Evolutionary conservation across 441 rosid genomes (phyloP), one percentile per base, ranked within the genome.

Genomic region (Jatropha podagrica): DNA sequence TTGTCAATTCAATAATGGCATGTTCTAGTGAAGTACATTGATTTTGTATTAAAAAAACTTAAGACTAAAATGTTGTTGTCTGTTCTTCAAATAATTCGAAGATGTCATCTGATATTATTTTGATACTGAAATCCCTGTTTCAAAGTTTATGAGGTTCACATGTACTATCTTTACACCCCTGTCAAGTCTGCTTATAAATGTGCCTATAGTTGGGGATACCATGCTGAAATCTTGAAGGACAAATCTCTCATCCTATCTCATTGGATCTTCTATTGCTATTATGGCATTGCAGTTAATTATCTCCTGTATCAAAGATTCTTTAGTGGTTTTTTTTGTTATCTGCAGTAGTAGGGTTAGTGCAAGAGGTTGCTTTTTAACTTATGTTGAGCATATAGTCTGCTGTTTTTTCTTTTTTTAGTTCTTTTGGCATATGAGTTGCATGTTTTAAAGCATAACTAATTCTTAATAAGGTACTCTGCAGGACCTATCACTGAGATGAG

Each of bases 1-100:
- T 60, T 40, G 68, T 61, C 71, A 65, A 40, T 52, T 66, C 54
- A 66, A 65, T 42, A 46, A 18, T 66, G 60, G 37, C 71, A 32
- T 63, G 74, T 41, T 48, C 15, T 8, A 27, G 54, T 38, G 27
- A 49, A 3, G 41, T 62, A 65, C 67, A 3, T 72, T 23, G 26
- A 68, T 41, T 71, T 4, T 56, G 18, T 62, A 3, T 72, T 59
- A 59, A 44, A 68, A 12, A 10, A 27, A 68, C n/a, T 71, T 17
- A 27, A 23, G 32, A 32, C 2, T 32, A 32, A 32, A 27, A 46
- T 46, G 3, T 37, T 13, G 17, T 54, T 15, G 20, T 72, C 46
- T 55, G 73, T 68, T 69, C 40, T 62, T 15, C 38, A 49, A 51
- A 40, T 61, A 52, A 71, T 66, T 58, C 20, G 15, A 64, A 56